These are phyloP conservation scores for Trametes cubensis DNA, from an alignment of 768 basidiomycete species.

Conservation along the genomic window DNA sequence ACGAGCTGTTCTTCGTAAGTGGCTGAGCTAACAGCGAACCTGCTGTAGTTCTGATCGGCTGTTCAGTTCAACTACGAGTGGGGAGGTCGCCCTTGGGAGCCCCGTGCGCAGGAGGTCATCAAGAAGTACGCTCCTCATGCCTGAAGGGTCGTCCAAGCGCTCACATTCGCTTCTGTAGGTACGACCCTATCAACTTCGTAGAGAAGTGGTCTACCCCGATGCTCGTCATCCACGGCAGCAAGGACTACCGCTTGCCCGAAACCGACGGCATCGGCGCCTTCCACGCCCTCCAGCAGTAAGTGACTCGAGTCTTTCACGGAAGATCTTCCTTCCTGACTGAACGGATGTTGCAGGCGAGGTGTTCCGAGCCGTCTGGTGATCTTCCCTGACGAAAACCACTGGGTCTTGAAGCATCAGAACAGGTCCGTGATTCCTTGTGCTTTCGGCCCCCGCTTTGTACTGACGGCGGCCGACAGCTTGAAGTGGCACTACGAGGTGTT, in stretches of 20 bases:
- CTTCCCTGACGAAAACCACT: constrained; percentile 92
- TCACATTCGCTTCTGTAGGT: constrained; percentile 42
- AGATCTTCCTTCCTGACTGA: background rate
- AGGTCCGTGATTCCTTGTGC: constrained; percentile 44
- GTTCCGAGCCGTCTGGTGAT: constrained; percentile 78
- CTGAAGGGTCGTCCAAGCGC: background rate
- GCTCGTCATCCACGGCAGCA: constrained; percentile 82
- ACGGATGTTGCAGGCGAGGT: constrained; percentile 49
- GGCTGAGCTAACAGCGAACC: background rate
- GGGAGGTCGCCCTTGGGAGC: constrained; percentile 81
- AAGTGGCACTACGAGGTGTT: constrained; percentile 98
- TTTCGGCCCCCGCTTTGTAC: too few relatives aligned
- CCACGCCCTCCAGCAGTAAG: constrained; percentile 84
- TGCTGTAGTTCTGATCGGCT: background rate
- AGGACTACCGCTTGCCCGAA: constrained; percentile 87
- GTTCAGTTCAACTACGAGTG: constrained; percentile 83
- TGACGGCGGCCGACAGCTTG: constrained; percentile 47
- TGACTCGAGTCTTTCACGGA: constrained; percentile 21
- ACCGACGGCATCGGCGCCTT: constrained; percentile 83
- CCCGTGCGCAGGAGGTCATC: constrained; percentile 52
- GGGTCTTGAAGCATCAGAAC: constrained; percentile 83
- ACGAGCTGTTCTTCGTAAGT: constrained; percentile 88
- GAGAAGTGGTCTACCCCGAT: constrained; percentile 85
- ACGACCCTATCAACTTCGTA: constrained; percentile 81
- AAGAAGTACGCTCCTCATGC: constrained; percentile 50